Percentiles rank a stretch among this genome's conserved stretches.
Evolutionary conservation across 352 stramenopile species (phyloP).

Genomic region (Aphanomyces stellatus): DNA sequence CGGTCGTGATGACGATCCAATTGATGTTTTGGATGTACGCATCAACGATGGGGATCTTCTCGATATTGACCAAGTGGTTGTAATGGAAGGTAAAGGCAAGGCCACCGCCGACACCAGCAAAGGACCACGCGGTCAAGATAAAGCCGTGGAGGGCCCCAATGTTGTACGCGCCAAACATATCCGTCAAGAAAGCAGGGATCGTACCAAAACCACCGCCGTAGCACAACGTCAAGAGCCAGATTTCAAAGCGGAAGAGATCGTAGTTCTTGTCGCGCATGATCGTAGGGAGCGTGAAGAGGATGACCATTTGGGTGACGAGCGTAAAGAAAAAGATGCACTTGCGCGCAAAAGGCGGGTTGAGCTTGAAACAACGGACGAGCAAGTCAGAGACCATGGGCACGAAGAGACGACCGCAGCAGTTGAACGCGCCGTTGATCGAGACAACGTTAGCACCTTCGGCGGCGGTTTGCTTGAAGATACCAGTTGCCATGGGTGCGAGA

Average conservation of each 20-base stretch:
- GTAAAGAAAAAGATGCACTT: slow-evolving; percentile 60
- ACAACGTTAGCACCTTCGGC: slow-evolving; percentile 34
- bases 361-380: slow-evolving; percentile 33
- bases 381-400: slow-evolving; percentile 38
- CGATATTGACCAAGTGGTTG: slow-evolving; percentile 24
- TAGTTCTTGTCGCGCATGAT: slow-evolving; percentile 55
- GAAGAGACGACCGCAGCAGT: slow-evolving; percentile 39
- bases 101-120: slow-evolving; percentile 58
- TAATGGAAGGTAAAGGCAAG: slow-evolving; percentile 64
- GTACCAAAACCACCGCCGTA: slow-evolving; percentile 69
- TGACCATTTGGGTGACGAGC: slow-evolving; percentile 44
- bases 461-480: slow-evolving; percentile 37
- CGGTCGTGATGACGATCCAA: slow-evolving; percentile 52
- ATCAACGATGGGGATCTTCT: slow-evolving; percentile 29
- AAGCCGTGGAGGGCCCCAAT: slow-evolving; percentile 71
- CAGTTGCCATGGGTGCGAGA: slow-evolving; percentile 40
- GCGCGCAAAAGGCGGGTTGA: slow-evolving; percentile 37
- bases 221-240: slow-evolving; percentile 59
- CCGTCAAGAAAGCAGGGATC: slow-evolving; percentile 63
- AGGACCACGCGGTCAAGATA: slow-evolving; percentile 68
- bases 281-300: slow-evolving; percentile 44
- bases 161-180: slow-evolving; percentile 80
- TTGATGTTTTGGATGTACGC: slow-evolving; percentile 61
- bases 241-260: slow-evolving; percentile 37
- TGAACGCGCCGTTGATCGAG: slow-evolving; percentile 47